A percentile compares a stretch with the other conserved stretches of the same genome.
Conservation (phyloP, 164 flowering plant species). For the Stephania cephalantha region DNA sequence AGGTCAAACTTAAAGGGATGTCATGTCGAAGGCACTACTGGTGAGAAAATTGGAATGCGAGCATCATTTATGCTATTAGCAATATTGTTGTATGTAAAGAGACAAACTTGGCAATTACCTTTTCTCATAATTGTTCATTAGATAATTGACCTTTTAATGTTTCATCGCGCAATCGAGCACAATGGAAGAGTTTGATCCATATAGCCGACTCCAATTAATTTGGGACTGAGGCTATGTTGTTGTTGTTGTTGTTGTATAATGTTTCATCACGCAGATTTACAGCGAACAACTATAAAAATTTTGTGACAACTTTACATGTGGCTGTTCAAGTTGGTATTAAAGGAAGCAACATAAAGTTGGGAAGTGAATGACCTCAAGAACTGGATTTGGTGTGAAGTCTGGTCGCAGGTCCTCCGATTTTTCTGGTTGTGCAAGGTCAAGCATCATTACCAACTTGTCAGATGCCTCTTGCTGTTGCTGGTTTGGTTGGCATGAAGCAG, state of each 20-base stretch:
- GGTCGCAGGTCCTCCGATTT: constrained; percentile 67
- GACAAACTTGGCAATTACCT: too few relatives aligned
- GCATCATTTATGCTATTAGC: neutral
- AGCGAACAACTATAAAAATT: too few relatives aligned
- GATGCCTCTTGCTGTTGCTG: constrained; percentile 77
- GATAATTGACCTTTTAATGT: too few relatives aligned
- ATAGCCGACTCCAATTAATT: too few relatives aligned
- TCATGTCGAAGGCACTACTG: neutral
- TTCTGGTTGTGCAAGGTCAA: constrained; percentile 76
- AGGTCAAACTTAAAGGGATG: neutral
- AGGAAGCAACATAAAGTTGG: constrained; percentile 5
- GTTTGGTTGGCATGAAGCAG: constrained; percentile 64
- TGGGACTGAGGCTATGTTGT: too few relatives aligned
- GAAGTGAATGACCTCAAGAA: constrained; percentile 57
- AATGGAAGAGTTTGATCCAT: too few relatives aligned
- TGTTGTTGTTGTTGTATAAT: too few relatives aligned
- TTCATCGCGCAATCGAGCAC: too few relatives aligned
- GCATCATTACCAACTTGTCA: constrained; percentile 74
- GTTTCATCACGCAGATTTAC: too few relatives aligned
- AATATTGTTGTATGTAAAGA: too few relatives aligned
- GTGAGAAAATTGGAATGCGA: neutral
- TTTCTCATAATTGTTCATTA: too few relatives aligned
- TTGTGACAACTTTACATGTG: too few relatives aligned
- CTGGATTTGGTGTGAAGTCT: constrained; percentile 86
- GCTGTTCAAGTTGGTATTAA: neutral